Base-by-base conservation (phyloP, 768 basidiomycete species). In the Rhizopogon vulgaris region DNA sequence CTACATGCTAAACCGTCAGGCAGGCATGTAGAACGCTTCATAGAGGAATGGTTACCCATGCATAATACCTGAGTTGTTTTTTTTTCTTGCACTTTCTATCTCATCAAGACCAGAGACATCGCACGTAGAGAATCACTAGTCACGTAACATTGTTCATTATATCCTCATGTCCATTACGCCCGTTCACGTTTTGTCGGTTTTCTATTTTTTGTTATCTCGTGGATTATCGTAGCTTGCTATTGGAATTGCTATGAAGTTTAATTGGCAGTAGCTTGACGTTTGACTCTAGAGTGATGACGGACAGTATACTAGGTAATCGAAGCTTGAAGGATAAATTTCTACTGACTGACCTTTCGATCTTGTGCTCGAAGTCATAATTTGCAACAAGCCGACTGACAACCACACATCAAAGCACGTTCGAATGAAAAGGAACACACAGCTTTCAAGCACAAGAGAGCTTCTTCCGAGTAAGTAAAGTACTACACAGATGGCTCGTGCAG, bases 1-100 rank as follows among this genome's bases (percentile, higher is more conserved):
- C 52, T 90, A 88, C 62, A 80, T 90, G 62, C 69, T 87, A 50
- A 89, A 85, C 64, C 84, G 87, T 56, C 85, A 87, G 64, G 80
- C 83, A 38, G 85, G 85, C 55, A 70, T 84, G 68, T 83, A 66
- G 57, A 28, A 67, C 48, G 28, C 18, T 43, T 17, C 15, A 8
- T 30, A 49, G 24, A 14, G 41, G 18, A 28, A 43, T 4, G 2
- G 18, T 32, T 45, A 32, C 18, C 28, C 30, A 45, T 45, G 43
- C 43, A 45, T 45, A 17, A 50, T 6, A 30, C 41, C 39, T 47
- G 49, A 50, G 17, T 50, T 50, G 47, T 47, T 47, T 40, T 18
- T 10, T 30, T 45, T 18, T 10, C 10, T 45, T 45, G n/a, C 43
- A 32, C 17, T 45, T 45, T 30, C 8, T 28, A 45, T 14, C 18